Evolutionary conservation across 805 yeast genomes (phyloP).

Genomic region (Metschnikowia cubensis): DNA sequence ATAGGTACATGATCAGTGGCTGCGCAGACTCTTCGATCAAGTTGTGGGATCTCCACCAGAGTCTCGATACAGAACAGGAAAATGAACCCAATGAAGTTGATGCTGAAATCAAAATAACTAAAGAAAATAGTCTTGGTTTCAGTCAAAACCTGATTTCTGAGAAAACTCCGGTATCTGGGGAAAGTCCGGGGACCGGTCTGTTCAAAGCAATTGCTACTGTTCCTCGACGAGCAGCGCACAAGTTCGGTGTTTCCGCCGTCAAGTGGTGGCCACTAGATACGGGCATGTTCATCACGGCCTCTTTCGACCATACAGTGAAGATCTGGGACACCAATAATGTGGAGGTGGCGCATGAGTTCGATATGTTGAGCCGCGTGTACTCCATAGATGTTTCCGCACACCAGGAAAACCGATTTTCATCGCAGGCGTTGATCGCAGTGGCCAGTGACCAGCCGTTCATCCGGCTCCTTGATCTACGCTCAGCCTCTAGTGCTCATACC

Average conservation of each 20-base stretch:
- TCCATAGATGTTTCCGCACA: slow-evolving; percentile 52
- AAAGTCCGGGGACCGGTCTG: not conserved
- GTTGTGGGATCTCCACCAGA: slow-evolving; percentile 54
- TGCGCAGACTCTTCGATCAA: slow-evolving; percentile 67
- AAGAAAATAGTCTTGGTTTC: not conserved
- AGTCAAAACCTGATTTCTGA: too few species aligned
- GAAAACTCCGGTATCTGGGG: too few species aligned
- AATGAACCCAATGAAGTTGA: too few species aligned
- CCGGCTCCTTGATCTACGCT: slow-evolving; percentile 67
- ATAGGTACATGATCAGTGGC: slow-evolving; percentile 58
- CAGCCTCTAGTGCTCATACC: slow-evolving; percentile 70
- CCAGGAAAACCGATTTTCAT: slow-evolving; percentile 16
- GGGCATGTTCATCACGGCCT: slow-evolving; percentile 79
- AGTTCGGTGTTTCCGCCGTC: slow-evolving; percentile 67
- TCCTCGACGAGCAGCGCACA: slow-evolving; percentile 47
- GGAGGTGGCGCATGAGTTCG: slow-evolving; percentile 63
- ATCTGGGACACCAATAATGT: slow-evolving; percentile 76
- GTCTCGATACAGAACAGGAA: not conserved
- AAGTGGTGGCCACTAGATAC: slow-evolving; percentile 89
- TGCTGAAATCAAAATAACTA: too few species aligned
- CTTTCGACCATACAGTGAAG: slow-evolving; percentile 72
- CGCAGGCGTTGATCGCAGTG: slow-evolving; percentile 56
- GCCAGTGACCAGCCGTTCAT: slow-evolving; percentile 69
- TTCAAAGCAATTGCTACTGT: slow-evolving; percentile 28
- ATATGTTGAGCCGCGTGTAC: slow-evolving; percentile 58